A percentile compares a stretch with the other conserved stretches of the same genome.
These are phyloP conservation scores for Exophiala aquamarina DNA, from an alignment of 2,329 filamentous ascomycete genomes.

Conservation along the genomic window DNA sequence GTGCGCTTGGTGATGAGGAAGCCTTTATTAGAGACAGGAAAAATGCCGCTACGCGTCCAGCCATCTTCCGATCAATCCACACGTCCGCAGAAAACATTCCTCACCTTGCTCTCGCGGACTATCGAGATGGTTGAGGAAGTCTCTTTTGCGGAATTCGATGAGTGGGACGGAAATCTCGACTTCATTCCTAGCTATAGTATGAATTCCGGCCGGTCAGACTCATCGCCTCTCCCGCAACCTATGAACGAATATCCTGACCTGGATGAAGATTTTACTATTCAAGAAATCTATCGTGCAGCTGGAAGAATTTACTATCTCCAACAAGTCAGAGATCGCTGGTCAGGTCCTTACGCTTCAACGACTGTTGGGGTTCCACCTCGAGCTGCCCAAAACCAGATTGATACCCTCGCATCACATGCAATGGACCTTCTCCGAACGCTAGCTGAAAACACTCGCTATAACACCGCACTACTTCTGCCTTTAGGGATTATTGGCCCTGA, in stretches of 20 bases:
- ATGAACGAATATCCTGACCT: background rate
- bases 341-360: background rate
- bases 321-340: conserved; percentile 3
- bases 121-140: conserved; percentile 1
- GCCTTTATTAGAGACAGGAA: no score
- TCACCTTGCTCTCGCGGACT: background rate
- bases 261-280: conserved; percentile 1
- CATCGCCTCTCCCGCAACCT: no score
- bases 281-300: conserved; percentile 7
- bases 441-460: no score
- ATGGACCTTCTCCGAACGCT: no score
- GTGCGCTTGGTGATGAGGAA: no score
- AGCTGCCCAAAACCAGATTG: conserved; percentile 3
- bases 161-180: conserved; percentile 3
- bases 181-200: conserved; percentile 7
- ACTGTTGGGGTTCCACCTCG: conserved; percentile 1
- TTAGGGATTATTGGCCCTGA: no score
- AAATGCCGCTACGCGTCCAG: no score
- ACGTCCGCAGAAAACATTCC: no score
- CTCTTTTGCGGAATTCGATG: background rate
- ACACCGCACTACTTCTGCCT: no score
- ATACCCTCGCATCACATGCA: background rate
- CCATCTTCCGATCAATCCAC: no score
- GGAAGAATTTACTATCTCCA: conserved; percentile 6
- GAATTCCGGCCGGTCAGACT: background rate